Base-by-base conservation (phyloP, 352 stramenopile species). In the Pythium diclinum region DNA sequence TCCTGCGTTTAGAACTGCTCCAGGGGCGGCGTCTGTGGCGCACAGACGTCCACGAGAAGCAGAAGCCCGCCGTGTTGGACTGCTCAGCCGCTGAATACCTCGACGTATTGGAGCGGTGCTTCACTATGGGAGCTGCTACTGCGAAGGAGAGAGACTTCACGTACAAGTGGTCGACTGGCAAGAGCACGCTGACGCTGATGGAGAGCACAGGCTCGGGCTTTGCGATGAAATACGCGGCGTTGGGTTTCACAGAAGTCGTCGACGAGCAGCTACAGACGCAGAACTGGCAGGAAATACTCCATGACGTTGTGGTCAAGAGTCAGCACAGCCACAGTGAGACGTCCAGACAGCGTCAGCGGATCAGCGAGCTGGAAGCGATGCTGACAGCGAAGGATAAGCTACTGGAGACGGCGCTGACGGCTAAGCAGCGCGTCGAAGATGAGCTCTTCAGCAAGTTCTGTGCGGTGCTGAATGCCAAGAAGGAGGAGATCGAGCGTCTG, bases 401-500 rank as follows among this genome's bases (percentile, higher is more conserved):
- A 28, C 66, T 88, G 56, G 77, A 84, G 28, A 63, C 55, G 9
- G 74, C 76, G 30, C 19, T 88, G 40, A 19, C 25, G 6, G 69
- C 71, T 21, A 87, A 87, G 62, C 79, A 88, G 52, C 59, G 59
- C 21, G 42, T 69, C 6, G 76, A 88, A 44, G 66, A 88, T 34
- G 25, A 71, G 46, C 53, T 86, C 14, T 72, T 87, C 19, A 42
- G 59, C 6, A 75, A 75, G 9, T 88, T 85, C 46, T 85, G 75
- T 23, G 68, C 68, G 4, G 75, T 87, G 33, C 51, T 88, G 51
- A 86, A 87, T 36, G 69, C 74, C 17, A 87, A 88, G 71, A 88
- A 88, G 60, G 76, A 85, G n/a, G 76, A 82, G 48, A 82, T 87
- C 10, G 67, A 68, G 57, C 72, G 74, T 8, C 49, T 88, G 17